These are phyloP conservation scores for Parietichytrium sp. DNA, from an alignment of 108 stramenopile genomes.

Conservation along the genomic window DNA sequence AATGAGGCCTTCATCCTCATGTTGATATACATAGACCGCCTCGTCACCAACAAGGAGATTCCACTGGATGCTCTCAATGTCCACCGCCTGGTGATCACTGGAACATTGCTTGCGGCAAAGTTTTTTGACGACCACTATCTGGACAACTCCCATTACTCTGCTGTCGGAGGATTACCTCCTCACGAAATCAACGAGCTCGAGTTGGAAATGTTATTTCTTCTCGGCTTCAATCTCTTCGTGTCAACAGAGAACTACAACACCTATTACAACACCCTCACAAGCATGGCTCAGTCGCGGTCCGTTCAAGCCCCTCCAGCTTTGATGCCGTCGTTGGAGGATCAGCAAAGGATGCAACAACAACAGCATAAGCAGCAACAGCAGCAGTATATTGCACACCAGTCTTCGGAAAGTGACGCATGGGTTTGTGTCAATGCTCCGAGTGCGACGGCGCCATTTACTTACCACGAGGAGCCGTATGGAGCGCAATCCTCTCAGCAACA, in stretches of 20 bases:
- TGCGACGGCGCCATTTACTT: too few relatives aligned
- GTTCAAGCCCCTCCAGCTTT: slow-evolving; percentile 12
- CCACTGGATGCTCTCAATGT: slow-evolving; percentile 89
- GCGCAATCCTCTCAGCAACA: too few relatives aligned
- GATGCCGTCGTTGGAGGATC: not conserved
- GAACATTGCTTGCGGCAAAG: slow-evolving; percentile 84
- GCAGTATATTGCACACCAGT: too few relatives aligned
- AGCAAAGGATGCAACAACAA: slow-evolving; percentile 37
- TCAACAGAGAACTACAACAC: slow-evolving; percentile 56
- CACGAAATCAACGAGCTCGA: slow-evolving; percentile 83
- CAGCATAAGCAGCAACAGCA: slow-evolving; percentile 41
- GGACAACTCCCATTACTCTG: slow-evolving; percentile 95
- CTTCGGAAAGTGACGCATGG: too few relatives aligned
- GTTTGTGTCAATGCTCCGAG: too few relatives aligned
- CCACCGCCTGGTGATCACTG: slow-evolving; percentile 89
- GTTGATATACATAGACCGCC: slow-evolving; percentile 95
- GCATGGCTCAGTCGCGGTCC: slow-evolving; percentile 3
- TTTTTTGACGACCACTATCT: slow-evolving; percentile 99
- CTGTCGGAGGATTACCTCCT: slow-evolving; percentile 44
- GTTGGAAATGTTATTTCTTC: slow-evolving; percentile 87
- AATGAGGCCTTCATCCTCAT: slow-evolving; percentile 93
- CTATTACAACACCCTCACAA: slow-evolving; percentile 46
- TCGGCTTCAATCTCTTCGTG: slow-evolving; percentile 91
- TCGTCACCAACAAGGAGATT: slow-evolving; percentile 89
- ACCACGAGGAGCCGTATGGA: too few relatives aligned